Conservation (phyloP, 2,329 filamentous ascomycete species). For the Fusarium nisikadoi region DNA sequence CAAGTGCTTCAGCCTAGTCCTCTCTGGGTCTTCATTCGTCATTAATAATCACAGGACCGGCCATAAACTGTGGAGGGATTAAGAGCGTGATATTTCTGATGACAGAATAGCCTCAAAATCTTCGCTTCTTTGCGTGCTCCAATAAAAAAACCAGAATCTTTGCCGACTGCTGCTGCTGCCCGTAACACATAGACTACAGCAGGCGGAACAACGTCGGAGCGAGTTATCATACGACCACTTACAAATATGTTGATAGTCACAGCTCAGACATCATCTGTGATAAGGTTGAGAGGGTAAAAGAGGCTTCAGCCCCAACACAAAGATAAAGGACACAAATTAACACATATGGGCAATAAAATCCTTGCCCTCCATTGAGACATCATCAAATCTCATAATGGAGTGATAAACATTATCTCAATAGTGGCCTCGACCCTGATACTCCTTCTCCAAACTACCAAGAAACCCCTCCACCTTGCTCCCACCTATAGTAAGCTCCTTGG, state of each 20-base stretch:
- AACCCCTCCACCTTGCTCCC: background rate
- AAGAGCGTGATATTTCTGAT: too few species aligned
- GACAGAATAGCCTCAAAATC: background rate
- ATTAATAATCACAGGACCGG: fast-evolving
- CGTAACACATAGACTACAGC: background rate
- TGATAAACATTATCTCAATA: background rate
- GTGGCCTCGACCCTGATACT: background rate
- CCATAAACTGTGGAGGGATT: background rate
- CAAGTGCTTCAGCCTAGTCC: background rate
- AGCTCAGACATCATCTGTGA: too few species aligned
- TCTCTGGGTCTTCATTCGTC: fast-evolving
- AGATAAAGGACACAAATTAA: too few species aligned
- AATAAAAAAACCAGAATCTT: background rate
- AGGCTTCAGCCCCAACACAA: too few species aligned
- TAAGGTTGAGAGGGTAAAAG: too few species aligned
- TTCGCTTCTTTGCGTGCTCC: background rate
- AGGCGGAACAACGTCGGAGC: background rate
- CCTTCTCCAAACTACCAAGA: background rate
- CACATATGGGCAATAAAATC: too few species aligned
- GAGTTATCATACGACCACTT: too few species aligned
- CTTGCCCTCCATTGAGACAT: too few species aligned
- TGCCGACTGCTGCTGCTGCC: background rate
- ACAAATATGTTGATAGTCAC: too few species aligned
- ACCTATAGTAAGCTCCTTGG: background rate
- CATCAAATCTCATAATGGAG: too few species aligned